These are phyloP conservation scores for Leucosporidium creatinivorum DNA, from an alignment of 768 basidiomycete genomes.

Conservation along the genomic window DNA sequence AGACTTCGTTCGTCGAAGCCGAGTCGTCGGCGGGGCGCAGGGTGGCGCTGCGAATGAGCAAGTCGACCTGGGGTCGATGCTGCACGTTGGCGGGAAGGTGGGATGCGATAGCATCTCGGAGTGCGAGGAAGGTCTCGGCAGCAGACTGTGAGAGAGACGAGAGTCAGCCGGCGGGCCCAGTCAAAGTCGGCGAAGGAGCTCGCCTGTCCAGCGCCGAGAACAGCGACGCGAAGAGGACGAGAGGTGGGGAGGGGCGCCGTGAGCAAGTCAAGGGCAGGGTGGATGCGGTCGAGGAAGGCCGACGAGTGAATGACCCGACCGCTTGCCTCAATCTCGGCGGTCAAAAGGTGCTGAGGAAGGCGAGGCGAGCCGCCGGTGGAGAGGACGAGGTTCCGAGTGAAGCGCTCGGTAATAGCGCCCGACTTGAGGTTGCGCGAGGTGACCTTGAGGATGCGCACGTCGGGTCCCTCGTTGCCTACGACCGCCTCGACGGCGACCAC, in stretches of 20 bases:
- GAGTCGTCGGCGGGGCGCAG: slow-evolving; percentile 53
- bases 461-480: slow-evolving; percentile 9
- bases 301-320: slow-evolving; percentile 41
- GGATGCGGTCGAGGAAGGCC: slow-evolving; percentile 40
- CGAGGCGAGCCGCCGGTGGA: slow-evolving; percentile 50
- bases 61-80: slow-evolving; percentile 46
- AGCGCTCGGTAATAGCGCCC: not conserved
- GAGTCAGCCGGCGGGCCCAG: too few species aligned
- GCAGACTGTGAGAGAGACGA: slow-evolving; percentile 9
- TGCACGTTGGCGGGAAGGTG: slow-evolving; percentile 16
- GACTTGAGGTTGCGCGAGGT: slow-evolving; percentile 3
- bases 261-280: slow-evolving; percentile 49
- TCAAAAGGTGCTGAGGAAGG: slow-evolving; percentile 45
- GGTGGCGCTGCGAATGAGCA: slow-evolving; percentile 51
- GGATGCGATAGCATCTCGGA: slow-evolving; percentile 9
- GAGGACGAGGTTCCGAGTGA: slow-evolving; percentile 49
- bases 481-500: slow-evolving; percentile 45
- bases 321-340: slow-evolving; percentile 49
- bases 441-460: slow-evolving; percentile 10
- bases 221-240: slow-evolving; percentile 37
- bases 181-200: too few species aligned
- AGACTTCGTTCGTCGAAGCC: slow-evolving; percentile 54
- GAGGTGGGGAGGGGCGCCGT: slow-evolving; percentile 44
- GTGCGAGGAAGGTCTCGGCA: slow-evolving; percentile 27
- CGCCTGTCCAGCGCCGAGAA: slow-evolving; percentile 25